Conservation (phyloP, 2,329 filamentous ascomycete species). For the Trichoderma endophyticum region DNA sequence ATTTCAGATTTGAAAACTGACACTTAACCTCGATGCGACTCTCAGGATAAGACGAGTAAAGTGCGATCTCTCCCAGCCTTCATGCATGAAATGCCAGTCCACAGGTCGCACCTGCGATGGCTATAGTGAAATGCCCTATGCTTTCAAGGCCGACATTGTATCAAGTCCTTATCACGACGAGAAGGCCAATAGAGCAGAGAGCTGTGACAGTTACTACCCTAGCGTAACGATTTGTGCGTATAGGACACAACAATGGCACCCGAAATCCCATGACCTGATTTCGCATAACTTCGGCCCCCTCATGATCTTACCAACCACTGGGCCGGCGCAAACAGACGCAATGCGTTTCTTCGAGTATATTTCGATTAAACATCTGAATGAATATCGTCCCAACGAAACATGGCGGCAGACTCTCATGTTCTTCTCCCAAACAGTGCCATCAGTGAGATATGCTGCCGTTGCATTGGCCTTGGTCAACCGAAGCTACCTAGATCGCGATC, state of each 20-base stretch:
- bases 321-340: background rate
- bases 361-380: background rate
- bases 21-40: background rate
- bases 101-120: background rate
- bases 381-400: background rate
- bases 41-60: background rate
- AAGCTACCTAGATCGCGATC: background rate
- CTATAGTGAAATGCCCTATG: background rate
- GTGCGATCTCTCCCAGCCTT: background rate
- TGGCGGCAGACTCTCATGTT: background rate
- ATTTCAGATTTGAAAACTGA: background rate
- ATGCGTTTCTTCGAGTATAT: background rate
- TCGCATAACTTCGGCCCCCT: background rate
- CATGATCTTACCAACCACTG: background rate
- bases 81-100: background rate
- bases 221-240: background rate
- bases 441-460: background rate
- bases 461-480: background rate
- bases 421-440: conserved; percentile 2
- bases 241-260: background rate
- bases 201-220: background rate
- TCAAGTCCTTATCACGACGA: background rate
- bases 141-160: background rate
- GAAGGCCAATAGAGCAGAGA: background rate
- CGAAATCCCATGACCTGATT: background rate